Evolutionary conservation across 2,329 filamentous ascomycete species (phyloP), one percentile per base, ranked within the genome.

Genomic region (Scedosporium dehoogii): DNA sequence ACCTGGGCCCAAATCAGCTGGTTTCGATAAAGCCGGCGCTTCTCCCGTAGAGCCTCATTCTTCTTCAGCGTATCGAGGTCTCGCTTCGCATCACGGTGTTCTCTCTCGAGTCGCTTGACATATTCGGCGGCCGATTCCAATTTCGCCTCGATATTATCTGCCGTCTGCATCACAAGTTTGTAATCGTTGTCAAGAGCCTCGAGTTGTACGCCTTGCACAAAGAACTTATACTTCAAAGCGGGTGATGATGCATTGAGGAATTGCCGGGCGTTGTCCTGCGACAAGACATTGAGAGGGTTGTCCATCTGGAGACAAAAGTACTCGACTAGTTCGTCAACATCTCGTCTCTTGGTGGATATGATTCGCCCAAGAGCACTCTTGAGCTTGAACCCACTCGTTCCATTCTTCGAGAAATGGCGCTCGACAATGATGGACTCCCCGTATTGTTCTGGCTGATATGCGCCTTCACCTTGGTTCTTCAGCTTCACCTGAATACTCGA

Each of bases 141-240:
- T 67, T 88, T 89, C 38, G 78, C 78, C 62, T 87, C 81, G 63
- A 87, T 90, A 41, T 84, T 84, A 66, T 96, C 89, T 21, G 94
- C 79, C 3, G 85, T 88, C 66, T 96, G 88, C 64, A 89, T 86
- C 14, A 97, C 85, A 63, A 96, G 79, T 63, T 87, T 85, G 73
- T 99, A 99, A 70, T 99, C 94, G 65, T 91, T 87, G 71, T 96
- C 91, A 9, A 99, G 81, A 68, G 93, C 88, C 72, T 97, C 91
- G 0, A 99, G 83, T 69, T 97, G 92, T 0, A 96, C 96, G 27
- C 94, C 94, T 68, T 92, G 91, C 64, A 96, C 84, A 71, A 99
- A 99, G 70, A 97, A 97, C 67, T 91, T 94, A 79, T 97, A 99
- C 72, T 99, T 99, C 64, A 93, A 87, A 3, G 84, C 78, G 0